These are phyloP conservation scores for Ophiorrhiza pumila DNA, from an alignment of 257 asterid species.

Conservation along the genomic window DNA sequence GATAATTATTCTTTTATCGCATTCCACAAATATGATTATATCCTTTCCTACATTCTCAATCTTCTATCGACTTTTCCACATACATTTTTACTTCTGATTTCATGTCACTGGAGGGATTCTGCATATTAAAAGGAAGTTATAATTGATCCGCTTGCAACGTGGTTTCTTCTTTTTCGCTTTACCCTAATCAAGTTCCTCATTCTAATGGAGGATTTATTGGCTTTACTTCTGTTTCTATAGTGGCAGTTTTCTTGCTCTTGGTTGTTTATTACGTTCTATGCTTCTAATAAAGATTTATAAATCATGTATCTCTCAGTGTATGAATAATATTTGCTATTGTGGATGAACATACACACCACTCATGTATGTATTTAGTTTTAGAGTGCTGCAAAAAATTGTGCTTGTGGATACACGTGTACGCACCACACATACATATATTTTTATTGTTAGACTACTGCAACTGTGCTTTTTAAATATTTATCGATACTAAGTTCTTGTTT, in stretches of 20 bases:
- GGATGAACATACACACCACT: neutral
- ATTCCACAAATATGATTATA: neutral
- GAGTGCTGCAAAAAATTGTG: neutral
- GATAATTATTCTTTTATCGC: neutral
- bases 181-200: neutral
- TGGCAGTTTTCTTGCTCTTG: neutral
- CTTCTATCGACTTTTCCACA: neutral
- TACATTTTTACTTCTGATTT: neutral
- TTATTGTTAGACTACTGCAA: neutral
- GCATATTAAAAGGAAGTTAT: neutral
- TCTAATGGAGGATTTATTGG: neutral
- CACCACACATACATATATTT: neutral
- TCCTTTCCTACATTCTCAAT: neutral
- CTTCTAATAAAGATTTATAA: too few relatives aligned
- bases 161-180: neutral
- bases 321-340: neutral
- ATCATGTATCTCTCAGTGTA: neutral
- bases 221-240: neutral
- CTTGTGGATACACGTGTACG: neutral
- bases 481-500: conserved; percentile 22
- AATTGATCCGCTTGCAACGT: neutral
- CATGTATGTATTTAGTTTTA: neutral
- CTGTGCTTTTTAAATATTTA: neutral
- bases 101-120: neutral
- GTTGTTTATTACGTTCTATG: neutral